Base-by-base conservation (phyloP, 352 stramenopile genomes). In the Globisporangium cylindrosporum region DNA sequence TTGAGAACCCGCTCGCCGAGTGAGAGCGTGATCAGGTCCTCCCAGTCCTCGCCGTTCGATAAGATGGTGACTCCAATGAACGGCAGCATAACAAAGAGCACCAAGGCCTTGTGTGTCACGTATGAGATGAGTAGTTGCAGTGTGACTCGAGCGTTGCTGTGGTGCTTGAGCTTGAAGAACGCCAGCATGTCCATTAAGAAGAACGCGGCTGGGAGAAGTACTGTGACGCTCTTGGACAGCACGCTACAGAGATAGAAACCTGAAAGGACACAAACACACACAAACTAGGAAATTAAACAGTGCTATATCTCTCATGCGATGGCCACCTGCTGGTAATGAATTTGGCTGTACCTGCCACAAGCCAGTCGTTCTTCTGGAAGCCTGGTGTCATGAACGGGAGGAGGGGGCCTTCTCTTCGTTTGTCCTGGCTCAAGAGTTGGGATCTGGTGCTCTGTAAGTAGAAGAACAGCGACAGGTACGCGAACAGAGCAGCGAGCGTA, bases 401-500 rank as follows among this genome's bases (percentile, higher is more conserved):
- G 12, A 48, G 38, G 38, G 8, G 12, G 4, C 18, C 14, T 20
- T 15, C 12, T 48, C 12, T 5, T 48, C 14, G 25, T 8, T 48
- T 18, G 18, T 9, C 9, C 20, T 14, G 43, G n/a, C 9, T 24
- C 10, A 24, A 6, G 20, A 60, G 62, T 18, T 34, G 10, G 36
- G 32, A 27, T 27, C 25, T 49, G 29, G 77, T 24, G 1, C 55
- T 48, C 41, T 12, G 46, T 5, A 77, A 29, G 56, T 84, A 75
- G 10, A 78, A 64, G 32, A 73, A 77, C 1, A 89, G 41, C 9
- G 74, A 73, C 12, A 91, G 57, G 57, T 82, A 72, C 15, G 74
- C 75, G 62, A 92, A 89, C 7, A 91, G 51, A 6, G 74, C 74
- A 10, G 77, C 77, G 20, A 90, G 71, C 1, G 84, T 69, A 59